These are phyloP conservation scores for Ambrosia trifida DNA, from an alignment of 129 eudicot genomes.

Conservation along the genomic window DNA sequence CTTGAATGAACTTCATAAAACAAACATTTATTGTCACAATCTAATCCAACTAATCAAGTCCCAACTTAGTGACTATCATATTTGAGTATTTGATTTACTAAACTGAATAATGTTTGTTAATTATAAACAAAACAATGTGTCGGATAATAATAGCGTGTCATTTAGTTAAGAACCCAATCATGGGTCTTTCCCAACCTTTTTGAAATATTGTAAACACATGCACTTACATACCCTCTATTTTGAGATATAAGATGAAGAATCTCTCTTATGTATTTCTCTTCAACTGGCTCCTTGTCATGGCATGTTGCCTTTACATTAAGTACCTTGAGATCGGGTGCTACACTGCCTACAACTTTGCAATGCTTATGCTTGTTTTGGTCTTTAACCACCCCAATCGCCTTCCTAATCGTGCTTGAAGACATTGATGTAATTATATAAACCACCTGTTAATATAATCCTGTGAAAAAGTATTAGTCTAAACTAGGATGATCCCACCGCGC, in stretches of 20 bases:
- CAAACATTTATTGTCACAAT: too few species aligned
- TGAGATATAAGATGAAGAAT: conserved; percentile 43
- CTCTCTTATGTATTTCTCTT: conserved; percentile 51
- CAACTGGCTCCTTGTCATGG: conserved; percentile 61
- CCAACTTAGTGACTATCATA: too few species aligned
- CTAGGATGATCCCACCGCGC: too few species aligned
- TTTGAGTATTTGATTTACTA: too few species aligned
- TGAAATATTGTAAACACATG: conserved; percentile 46
- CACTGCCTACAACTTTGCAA: conserved; percentile 65
- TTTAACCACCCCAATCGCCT: conserved; percentile 71
- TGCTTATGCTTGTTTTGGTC: conserved; percentile 74
- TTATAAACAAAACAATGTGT: too few species aligned
- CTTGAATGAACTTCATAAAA: too few species aligned
- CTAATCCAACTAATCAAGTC: too few species aligned
- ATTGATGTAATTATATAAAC: conserved; percentile 30
- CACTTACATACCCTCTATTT: conserved; percentile 42
- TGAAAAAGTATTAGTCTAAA: background rate
- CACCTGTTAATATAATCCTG: background rate
- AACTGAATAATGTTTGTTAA: too few species aligned
- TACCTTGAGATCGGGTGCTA: conserved; percentile 75
- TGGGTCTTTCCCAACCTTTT: conserved; percentile 53
- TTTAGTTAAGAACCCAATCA: conserved; percentile 86
- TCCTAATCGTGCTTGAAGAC: conserved; percentile 67
- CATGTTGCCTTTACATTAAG: conserved; percentile 66
- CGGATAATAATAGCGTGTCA: too few species aligned